Base-by-base conservation (phyloP, 225 moss, liverwort and hornwort species). In the Asterella californica region DNA sequence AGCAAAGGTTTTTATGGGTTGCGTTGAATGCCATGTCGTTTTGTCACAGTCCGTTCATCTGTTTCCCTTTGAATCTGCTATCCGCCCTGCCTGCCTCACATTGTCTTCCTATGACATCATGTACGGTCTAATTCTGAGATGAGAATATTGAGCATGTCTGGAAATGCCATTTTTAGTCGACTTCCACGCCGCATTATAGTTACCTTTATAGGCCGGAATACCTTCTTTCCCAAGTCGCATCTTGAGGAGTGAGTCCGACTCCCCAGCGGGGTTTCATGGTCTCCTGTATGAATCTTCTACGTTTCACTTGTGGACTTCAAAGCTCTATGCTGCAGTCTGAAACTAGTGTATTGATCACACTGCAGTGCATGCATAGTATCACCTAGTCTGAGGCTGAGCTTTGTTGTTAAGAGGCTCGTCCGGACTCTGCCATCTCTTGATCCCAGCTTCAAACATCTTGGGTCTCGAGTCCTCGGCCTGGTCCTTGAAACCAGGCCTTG, bases 261-360 rank as follows among this genome's bases (percentile, higher is more conserved):
- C 53, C 53, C 50, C 52, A 18, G 33, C 34, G 50, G 52, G 74
- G 29, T 33, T 5, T 11, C 18, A 36, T 59, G 36, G 33, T 37
- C 37, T 57, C 21, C 25, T 22, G 57, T 3, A 59, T 57, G 57
- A 30, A 10, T 25, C 59, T 37, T 55, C 37, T 17, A 36, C 15
- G 49, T 74, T 52, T 32, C 65, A 32, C 65, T 32, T 33, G 30
- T 33, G 30, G 69, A 70, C 42, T 49, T 72, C 33, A 15, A 59
- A 76, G 34, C 55, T 25, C 36, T 52, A 22, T 38, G 75, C 75
- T 57, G 36, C 55, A 75, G 73, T 75, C 75, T 57, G 75, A 75
- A n/a, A 49, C 54, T 21, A 33, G 15, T 55, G 36, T 75, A 54
- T 34, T 34, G 50, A 54, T 75, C 48, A 15, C 48, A 50, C 32